Evolutionary conservation across 768 basidiomycete species (phyloP), one percentile per base, ranked within the genome.

Genomic region (Tulasnella calospora): DNA sequence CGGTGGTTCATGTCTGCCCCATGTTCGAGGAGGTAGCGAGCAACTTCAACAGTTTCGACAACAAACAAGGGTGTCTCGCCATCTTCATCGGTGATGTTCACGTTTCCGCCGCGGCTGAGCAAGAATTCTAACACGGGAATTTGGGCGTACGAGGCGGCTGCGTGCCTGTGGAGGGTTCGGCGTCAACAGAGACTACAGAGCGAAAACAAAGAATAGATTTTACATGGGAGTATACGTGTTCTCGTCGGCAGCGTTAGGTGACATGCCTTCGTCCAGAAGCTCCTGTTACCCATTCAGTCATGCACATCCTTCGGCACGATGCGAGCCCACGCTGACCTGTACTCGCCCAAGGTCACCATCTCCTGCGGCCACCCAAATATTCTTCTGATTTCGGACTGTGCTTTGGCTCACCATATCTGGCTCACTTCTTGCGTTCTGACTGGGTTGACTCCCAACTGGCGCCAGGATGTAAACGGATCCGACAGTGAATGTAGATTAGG

Each of bases 41-140:
- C 95, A 0, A 92, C 92, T 79, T 91, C 89, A 57, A 93, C 82
- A 83, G 90, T 89, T 85, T 98, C 96, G 70, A 94, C 94, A 35
- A 93, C 93, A 86, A 93, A 97, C 23, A 98, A 86, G 13, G 96
- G 96, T 13, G 95, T 97, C 83, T 98, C 96, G 12, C 93, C 94
- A 82, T 98, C 96, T 74, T 87, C 87, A 83, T 98, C 96, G 0
- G 89, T 88, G 79, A 96, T 84, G 82, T 98, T 95, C 78, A 96
- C 92, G 83, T 96, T 89, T 73, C 95, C 96, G 21, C 95, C 95
- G 91, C 80, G 87, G 19, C 90, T 89, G 78, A 95, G 86, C 78
- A 98, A 89, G 85, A 94, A 97, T 19, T 90, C 87, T 44, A 98
- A 86, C 57, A 96, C 83, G 71, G 91, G 85, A 12, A 92, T 83